These are phyloP conservation scores for Leccinum sublutescens DNA, from an alignment of 768 basidiomycete species.

Conservation along the genomic window DNA sequence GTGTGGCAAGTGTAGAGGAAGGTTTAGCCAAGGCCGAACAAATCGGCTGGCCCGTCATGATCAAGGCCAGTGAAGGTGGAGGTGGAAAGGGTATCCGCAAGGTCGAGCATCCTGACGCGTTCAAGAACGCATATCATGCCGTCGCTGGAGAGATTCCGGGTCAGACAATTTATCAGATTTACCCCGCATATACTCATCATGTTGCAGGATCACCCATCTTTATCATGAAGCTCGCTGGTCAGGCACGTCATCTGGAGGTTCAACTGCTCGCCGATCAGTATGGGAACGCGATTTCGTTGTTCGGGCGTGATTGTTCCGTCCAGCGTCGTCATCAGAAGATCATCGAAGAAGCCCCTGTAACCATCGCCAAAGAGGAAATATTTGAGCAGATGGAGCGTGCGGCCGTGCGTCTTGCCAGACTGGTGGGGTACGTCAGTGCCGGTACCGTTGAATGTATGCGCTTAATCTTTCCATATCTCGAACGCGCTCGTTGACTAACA, in stretches of 20 bases:
- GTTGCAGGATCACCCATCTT: conserved; percentile 90
- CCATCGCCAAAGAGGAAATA: conserved; percentile 87
- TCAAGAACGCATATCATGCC: conserved; percentile 93
- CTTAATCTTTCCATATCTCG: background rate
- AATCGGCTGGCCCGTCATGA: conserved; percentile 98
- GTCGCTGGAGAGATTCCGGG: conserved; percentile 97
- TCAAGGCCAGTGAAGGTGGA: conserved; percentile 98
- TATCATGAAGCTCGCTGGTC: conserved; percentile 99
- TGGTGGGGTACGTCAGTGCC: conserved; percentile 98
- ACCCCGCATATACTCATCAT: conserved; percentile 8
- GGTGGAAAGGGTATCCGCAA: conserved; percentile 99
- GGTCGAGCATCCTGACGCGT: conserved; percentile 81
- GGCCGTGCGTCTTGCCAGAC: conserved; percentile 97
- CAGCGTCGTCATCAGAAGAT: conserved; percentile 99
- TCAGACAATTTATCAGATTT: conserved; percentile 33
- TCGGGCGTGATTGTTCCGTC: conserved; percentile 98
- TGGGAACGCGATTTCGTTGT: conserved; percentile 97
- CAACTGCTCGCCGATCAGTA: conserved; percentile 99
- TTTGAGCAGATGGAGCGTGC: conserved; percentile 99
- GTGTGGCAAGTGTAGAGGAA: conserved; percentile 84
- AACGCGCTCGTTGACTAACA: conserved; percentile 1
- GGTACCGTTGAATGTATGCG: conserved; percentile 92
- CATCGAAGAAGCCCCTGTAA: conserved; percentile 99
- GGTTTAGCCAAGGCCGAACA: conserved; percentile 78
- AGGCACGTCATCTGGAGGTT: conserved; percentile 96